A percentile compares a stretch with the other conserved stretches of the same genome.
phyloP scores from a whole-genome alignment of 1,284 basidiomycete genomes.

The Bjerkandera adusta region DNA sequence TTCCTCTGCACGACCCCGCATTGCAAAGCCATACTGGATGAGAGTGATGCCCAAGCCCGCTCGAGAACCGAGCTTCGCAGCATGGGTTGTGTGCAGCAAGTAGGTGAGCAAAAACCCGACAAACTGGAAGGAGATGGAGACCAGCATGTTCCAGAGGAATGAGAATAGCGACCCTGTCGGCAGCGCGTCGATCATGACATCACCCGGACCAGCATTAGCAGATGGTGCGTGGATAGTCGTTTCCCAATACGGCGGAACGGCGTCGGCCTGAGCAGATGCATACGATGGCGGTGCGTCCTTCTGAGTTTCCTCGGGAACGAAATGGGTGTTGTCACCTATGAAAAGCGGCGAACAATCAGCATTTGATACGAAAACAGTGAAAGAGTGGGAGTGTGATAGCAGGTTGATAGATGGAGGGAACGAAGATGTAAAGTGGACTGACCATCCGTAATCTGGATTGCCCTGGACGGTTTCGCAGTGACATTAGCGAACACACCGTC shows the following conservation, averaged over 20 bases:
- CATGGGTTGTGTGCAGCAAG: constrained; percentile 92
- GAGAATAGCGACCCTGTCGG: constrained; percentile 82
- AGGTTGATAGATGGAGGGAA: constrained; percentile 1
- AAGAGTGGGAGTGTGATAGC: background rate
- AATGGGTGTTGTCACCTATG: constrained; percentile 69
- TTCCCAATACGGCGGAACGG: constrained; percentile 98
- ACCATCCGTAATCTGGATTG: constrained; percentile 65
- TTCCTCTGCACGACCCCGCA: constrained; percentile 48
- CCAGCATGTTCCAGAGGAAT: constrained; percentile 91
- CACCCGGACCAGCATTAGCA: constrained; percentile 46
- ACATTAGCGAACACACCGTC: constrained; percentile 98
- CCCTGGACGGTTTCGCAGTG: constrained; percentile 80
- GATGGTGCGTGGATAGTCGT: constrained; percentile 89
- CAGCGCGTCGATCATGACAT: constrained; percentile 74
- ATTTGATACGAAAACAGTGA: no score
- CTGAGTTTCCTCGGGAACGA: constrained; percentile 78
- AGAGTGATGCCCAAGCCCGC: constrained; percentile 95
- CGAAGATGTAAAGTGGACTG: constrained; percentile 21
- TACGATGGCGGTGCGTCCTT: constrained; percentile 89
- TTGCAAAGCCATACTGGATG: constrained; percentile 92
- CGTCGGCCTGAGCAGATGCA: constrained; percentile 87
- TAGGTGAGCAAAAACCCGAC: constrained; percentile 96
- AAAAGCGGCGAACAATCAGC: background rate
- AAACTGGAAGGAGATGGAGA: constrained; percentile 96
- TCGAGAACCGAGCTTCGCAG: constrained; percentile 91